A percentile compares a stretch with the other conserved stretches of the same genome.
phyloP scores from a whole-genome alignment of 73 alveolate species.

The Breviolum minutum region DNA sequence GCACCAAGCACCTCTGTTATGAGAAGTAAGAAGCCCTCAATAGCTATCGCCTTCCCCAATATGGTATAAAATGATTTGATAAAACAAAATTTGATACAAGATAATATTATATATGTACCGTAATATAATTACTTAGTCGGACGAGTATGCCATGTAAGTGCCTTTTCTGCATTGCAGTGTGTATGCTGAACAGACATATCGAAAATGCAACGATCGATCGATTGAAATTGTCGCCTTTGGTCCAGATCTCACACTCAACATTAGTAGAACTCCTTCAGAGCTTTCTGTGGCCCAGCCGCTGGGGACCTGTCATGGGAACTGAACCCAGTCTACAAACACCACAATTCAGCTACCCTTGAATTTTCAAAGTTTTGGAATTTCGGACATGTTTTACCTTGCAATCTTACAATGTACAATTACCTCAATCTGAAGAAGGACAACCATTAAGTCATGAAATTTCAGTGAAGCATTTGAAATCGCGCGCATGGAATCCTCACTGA shows the following conservation, averaged over 20 bases:
- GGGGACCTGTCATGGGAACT: not conserved
- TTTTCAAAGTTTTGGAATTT: too few relatives aligned
- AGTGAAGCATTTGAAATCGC: too few relatives aligned
- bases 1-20: slow-evolving; percentile 1
- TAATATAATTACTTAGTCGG: not conserved
- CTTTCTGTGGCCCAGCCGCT: slow-evolving; percentile 20
- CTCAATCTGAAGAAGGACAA: too few relatives aligned
- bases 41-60: too few relatives aligned
- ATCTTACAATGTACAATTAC: too few relatives aligned
- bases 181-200: not conserved
- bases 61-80: not conserved
- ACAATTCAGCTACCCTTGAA: too few relatives aligned
- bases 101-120: not conserved
- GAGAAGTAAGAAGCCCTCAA: not conserved
- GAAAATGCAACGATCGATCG: not conserved
- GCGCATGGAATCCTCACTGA: too few relatives aligned
- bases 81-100: not conserved
- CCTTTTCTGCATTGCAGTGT: too few relatives aligned
- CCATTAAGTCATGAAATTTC: too few relatives aligned
- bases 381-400: too few relatives aligned
- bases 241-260: slow-evolving; percentile 34
- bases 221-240: not conserved
- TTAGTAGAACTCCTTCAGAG: slow-evolving; percentile 22
- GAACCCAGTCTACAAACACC: too few relatives aligned
- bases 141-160: not conserved